phyloP scores from a whole-genome alignment of 2,329 filamentous ascomycete species.

The Immersiporthe knoxdaviesiana region DNA sequence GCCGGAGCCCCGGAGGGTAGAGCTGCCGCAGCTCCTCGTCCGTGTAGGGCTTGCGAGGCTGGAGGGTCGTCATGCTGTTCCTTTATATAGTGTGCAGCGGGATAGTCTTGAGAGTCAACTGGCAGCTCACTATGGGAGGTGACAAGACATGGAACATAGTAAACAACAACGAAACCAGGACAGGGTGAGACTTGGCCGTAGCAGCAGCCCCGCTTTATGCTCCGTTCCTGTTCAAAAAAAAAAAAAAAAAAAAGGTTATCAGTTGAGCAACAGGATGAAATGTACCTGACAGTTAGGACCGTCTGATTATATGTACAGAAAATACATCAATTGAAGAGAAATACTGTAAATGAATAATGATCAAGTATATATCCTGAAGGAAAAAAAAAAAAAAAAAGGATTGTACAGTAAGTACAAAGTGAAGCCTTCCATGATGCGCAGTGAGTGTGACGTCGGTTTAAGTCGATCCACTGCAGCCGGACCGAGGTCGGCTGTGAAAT shows the following conservation, averaged over 20 bases:
- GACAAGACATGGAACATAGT: background rate
- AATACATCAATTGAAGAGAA: background rate
- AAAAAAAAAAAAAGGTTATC: too few relatives aligned
- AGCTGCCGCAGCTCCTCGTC: conserved; percentile 77
- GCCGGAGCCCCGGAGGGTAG: conserved; percentile 78
- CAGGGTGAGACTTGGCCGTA: conserved; percentile 1
- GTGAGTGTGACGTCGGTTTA: background rate
- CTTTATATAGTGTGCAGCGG: background rate
- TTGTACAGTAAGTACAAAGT: background rate
- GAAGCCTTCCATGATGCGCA: background rate
- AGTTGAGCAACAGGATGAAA: background rate
- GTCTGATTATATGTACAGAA: background rate
- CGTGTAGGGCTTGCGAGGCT: conserved; percentile 76
- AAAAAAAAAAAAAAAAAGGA: too few relatives aligned
- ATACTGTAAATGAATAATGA: background rate
- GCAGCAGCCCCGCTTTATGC: conserved; percentile 2
- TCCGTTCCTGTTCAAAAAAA: background rate
- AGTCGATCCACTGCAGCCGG: background rate
- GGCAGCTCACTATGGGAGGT: background rate
- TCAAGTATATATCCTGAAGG: background rate
- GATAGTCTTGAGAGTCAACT: background rate
- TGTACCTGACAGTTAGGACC: background rate
- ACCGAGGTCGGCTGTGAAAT: background rate
- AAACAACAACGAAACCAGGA: background rate
- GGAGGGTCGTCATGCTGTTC: conserved; percentile 74